A percentile compares a stretch with the other conserved stretches of the same genome.
phyloP scores from a whole-genome alignment of 192 early-diverging fungal genomes.

The Anaeromyces robustus region DNA sequence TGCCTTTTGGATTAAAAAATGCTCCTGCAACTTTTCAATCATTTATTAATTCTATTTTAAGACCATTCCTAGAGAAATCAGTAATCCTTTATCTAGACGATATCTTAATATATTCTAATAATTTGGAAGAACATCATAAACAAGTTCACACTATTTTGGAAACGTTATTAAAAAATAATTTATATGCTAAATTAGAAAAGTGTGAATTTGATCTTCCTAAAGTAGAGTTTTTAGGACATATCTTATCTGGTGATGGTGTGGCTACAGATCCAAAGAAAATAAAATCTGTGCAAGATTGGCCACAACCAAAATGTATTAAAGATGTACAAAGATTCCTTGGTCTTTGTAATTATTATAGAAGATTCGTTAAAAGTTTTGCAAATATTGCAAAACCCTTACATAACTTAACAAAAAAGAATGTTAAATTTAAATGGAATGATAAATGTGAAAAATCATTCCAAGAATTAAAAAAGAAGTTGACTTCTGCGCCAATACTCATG shows the following conservation, averaged over 20 bases:
- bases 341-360: conserved; percentile 14
- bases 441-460: conserved; percentile 10
- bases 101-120: conserved; percentile 16
- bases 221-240: conserved; percentile 12
- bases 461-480: conserved; percentile 8
- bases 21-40: conserved; percentile 20
- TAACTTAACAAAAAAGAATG: conserved; percentile 1
- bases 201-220: conserved; percentile 10
- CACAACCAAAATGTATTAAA: conserved; percentile 5
- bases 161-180: conserved; percentile 8
- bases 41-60: conserved; percentile 19
- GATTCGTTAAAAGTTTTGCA: conserved; percentile 10
- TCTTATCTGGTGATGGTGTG: conserved; percentile 17
- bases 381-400: conserved; percentile 8
- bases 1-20: conserved; percentile 21
- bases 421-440: conserved; percentile 1
- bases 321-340: conserved; percentile 10
- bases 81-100: conserved; percentile 19
- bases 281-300: conserved; percentile 8
- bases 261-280: conserved; percentile 14
- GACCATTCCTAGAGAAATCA: conserved; percentile 1
- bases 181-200: conserved; percentile 20
- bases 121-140: background rate
- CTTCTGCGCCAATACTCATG: conserved; percentile 12
- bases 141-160: conserved; percentile 11